Conservation (phyloP, 352 stramenopile species). For the Globisporangium viniferum region DNA sequence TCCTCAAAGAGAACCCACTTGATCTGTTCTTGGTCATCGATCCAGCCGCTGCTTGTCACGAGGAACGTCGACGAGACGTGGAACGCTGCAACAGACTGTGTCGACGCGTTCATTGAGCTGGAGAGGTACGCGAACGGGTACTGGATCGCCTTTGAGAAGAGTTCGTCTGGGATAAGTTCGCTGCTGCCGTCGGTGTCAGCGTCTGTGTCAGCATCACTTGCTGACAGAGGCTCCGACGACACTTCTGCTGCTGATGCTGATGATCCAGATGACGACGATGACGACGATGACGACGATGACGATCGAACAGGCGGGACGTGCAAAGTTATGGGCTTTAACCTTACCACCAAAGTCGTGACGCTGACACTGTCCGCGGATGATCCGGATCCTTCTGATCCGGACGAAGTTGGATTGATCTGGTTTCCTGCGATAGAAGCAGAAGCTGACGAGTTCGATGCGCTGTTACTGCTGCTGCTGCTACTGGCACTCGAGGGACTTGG, state of each 20-base stretch:
- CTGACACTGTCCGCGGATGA: not conserved
- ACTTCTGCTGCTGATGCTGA: not conserved
- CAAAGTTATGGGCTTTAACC: not conserved
- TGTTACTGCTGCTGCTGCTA: not conserved
- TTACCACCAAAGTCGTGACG: not conserved
- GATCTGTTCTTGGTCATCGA: not conserved
- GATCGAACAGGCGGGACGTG: not conserved
- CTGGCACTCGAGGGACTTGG: not conserved
- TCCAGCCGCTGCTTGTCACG: slow-evolving; percentile 1
- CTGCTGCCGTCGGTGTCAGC: not conserved
- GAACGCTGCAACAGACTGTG: not conserved
- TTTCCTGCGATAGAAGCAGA: not conserved
- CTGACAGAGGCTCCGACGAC: not conserved
- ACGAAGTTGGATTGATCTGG: not conserved
- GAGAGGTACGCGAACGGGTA: slow-evolving; percentile 9
- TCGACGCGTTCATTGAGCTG: slow-evolving; percentile 1
- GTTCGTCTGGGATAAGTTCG: not conserved
- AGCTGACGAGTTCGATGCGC: not conserved
- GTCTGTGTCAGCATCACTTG: not conserved
- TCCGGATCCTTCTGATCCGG: not conserved
- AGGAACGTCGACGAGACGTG: not conserved
- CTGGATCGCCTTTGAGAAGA: not conserved
- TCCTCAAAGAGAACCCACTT: slow-evolving; percentile 7
- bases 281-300: not conserved
- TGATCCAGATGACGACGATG: not conserved